Evolutionary conservation across 768 basidiomycete species (phyloP).

Genomic region (Cystofilobasidium macerans): DNA sequence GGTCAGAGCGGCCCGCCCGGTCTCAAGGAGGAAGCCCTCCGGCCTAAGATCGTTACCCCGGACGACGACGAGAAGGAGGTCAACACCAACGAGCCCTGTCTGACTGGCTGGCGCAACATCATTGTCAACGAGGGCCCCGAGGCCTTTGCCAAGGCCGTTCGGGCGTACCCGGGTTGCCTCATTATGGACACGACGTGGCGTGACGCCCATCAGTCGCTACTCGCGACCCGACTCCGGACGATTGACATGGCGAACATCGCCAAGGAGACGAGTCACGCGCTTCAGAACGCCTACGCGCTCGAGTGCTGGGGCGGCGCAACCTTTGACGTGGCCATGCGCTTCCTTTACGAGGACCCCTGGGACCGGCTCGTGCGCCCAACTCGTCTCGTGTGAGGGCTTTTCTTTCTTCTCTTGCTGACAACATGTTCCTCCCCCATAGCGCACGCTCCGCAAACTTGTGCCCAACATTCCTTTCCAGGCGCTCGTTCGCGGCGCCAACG

Average conservation of each 20-base stretch:
- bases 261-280: conserved; percentile 88
- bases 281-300: conserved; percentile 88
- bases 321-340: conserved; percentile 97
- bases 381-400: too few relatives aligned
- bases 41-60: conserved; percentile 67
- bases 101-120: conserved; percentile 92
- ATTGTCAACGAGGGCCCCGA: conserved; percentile 96
- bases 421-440: conserved; percentile 41
- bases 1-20: conserved; percentile 93
- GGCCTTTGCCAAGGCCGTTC: conserved; percentile 94
- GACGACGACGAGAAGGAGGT: conserved; percentile 62
- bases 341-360: conserved; percentile 99
- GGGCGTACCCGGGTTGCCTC: conserved; percentile 78
- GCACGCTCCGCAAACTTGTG: conserved; percentile 83
- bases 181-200: conserved; percentile 85
- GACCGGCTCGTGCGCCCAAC: conserved; percentile 63
- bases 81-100: conserved; percentile 72
- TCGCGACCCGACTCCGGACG: conserved; percentile 90
- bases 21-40: conserved; percentile 71
- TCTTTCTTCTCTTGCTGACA: neutral
- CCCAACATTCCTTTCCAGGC: conserved; percentile 99
- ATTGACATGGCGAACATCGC: conserved; percentile 98
- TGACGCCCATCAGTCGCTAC: conserved; percentile 94
- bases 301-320: conserved; percentile 89
- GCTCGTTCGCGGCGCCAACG: conserved; percentile 95